Conservation (phyloP, 805 yeast genomes). For the Groenewaldozyma salmanticensis region DNA sequence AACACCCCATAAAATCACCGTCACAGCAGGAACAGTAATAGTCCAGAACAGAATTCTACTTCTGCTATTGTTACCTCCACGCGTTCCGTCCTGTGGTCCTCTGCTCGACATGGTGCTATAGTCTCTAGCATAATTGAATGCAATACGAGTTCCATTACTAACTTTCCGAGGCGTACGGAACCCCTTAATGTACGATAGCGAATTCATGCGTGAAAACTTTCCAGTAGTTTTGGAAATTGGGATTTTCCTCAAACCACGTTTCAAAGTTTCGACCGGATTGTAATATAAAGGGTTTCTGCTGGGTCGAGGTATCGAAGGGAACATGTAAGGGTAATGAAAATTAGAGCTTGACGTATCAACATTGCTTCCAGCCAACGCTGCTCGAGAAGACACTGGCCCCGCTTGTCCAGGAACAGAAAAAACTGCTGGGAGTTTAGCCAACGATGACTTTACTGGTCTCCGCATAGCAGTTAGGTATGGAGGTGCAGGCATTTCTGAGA, state of each 20-base stretch:
- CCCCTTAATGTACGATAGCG: not conserved
- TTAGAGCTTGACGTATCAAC: not conserved
- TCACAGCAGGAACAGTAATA: constrained; percentile 20
- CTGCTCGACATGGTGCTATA: not conserved
- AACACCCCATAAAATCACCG: constrained; percentile 17
- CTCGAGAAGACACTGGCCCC: no score
- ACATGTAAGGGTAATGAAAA: no score
- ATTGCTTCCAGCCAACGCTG: not conserved
- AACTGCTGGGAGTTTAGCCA: no score
- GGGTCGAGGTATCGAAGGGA: constrained; percentile 20
- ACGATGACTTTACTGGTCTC: no score
- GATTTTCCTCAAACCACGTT: constrained; percentile 16
- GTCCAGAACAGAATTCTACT: constrained; percentile 1
- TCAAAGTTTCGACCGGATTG: constrained; percentile 17
- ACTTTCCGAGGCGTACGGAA: not conserved
- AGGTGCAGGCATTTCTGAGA: no score
- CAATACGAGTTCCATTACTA: not conserved
- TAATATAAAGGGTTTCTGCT: constrained; percentile 15
- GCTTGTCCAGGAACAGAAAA: no score
- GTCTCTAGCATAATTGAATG: not conserved
- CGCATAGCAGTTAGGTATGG: no score
- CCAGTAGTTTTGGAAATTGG: constrained; percentile 11
- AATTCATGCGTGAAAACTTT: constrained; percentile 6
- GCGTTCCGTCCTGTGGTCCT: not conserved
- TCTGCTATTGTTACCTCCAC: not conserved